A percentile compares a stretch with the other conserved stretches of the same genome.
These are phyloP conservation scores for Aurantiochytrium sp. DNA, from an alignment of 108 stramenopile species.

Conservation along the genomic window DNA sequence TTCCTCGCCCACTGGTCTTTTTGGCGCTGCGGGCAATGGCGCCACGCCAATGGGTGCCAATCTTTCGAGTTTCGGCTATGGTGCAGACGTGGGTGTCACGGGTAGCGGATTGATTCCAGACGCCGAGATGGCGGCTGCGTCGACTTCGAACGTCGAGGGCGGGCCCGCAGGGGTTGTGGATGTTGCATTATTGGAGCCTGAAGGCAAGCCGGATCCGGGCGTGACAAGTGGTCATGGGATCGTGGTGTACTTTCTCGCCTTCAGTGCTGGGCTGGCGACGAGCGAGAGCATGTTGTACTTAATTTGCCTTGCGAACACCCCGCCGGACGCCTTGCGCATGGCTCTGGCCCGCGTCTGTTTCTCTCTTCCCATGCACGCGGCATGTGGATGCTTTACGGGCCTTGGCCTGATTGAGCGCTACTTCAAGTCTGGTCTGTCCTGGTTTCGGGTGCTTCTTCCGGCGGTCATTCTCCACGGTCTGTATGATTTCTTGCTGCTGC, in stretches of 20 bases:
- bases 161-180: background rate
- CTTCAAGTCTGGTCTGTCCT: background rate
- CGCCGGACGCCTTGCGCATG: background rate
- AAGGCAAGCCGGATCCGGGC: background rate
- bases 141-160: background rate
- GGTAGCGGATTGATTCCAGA: background rate
- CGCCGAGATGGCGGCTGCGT: background rate
- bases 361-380: background rate
- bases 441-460: background rate
- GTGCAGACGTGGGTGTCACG: background rate
- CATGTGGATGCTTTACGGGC: background rate
- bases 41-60: too few relatives aligned
- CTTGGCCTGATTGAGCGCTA: background rate
- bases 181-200: background rate
- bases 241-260: background rate
- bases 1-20: too few relatives aligned
- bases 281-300: background rate
- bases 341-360: background rate
- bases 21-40: too few relatives aligned
- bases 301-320: background rate
- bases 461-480: background rate
- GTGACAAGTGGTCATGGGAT: background rate
- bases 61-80: too few relatives aligned
- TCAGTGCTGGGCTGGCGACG: background rate
- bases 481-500: background rate